Evolutionary conservation across 2,329 filamentous ascomycete species (phyloP), one percentile per base, ranked within the genome.

Genomic region (Ampelomyces quisqualis): DNA sequence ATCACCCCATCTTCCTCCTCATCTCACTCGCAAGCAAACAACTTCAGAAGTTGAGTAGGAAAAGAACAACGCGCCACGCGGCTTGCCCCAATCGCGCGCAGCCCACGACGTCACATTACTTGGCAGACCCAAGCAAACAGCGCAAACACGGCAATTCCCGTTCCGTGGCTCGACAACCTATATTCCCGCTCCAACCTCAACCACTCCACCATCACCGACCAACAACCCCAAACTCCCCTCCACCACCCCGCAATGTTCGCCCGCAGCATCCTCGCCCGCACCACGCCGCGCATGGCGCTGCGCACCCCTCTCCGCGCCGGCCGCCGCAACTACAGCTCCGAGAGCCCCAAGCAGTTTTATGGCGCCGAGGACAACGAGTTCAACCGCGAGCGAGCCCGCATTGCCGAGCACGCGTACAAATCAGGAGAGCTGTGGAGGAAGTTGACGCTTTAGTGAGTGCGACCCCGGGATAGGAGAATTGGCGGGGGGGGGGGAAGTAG

Each of bases 371-470:
- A 95, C 76, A 97, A 95, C 75, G 82, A 84, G 65, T 98, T 97
- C 80, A 85, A 94, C 78, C 84, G 86, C 65, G 93, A 98, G 80
- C 84, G 93, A 70, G 78, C 83, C 70, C 87, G 86, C 64, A 87
- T 95, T 68, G 90, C 94, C 79, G 83, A 89, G 62, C 93, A 98
- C 73, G 93, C 93, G 65, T 82, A 78, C 57, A 79, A 80, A 65
- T 93, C 88, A 57, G 86, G 85, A 72, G 91, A 89, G 64, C 82
- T 95, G 64, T 98, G 93, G 93, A 84, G 82, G 73, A 97, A 94
- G 80, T 85, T 97, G 64, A 93, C 89, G 54, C 79, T 96, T 78
- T 97, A 88, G 90, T 96, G 88, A 74, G 87, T 76, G 56, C 40
- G 30, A 17, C 32, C 28, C 26, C n/a, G 8, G 26, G 7, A 28